These are phyloP conservation scores for Eucalyptus pumila DNA, from an alignment of 345 rosid genomes.

Conservation along the genomic window DNA sequence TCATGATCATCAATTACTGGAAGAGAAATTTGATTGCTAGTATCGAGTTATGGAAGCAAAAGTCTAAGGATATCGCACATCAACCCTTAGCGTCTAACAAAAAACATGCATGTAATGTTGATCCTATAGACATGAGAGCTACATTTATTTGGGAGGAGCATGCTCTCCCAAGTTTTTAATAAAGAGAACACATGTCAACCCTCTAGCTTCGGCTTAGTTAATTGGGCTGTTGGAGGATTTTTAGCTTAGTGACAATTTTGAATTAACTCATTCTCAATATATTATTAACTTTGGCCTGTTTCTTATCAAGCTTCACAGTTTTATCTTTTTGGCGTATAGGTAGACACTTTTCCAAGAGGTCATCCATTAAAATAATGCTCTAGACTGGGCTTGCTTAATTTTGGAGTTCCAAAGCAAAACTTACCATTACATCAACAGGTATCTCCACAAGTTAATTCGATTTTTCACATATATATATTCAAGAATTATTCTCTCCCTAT, in stretches of 20 bases:
- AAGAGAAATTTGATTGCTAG: neutral
- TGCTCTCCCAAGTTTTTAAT: neutral
- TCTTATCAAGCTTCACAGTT: fast-evolving
- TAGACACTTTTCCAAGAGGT: too few species aligned
- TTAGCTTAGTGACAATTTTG: too few species aligned
- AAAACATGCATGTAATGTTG: neutral
- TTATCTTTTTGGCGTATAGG: too few species aligned
- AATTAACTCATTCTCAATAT: too few species aligned
- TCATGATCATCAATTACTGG: neutral
- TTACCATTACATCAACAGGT: too few species aligned
- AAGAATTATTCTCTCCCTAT: too few species aligned
- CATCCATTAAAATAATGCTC: too few species aligned
- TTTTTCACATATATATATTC: too few species aligned
- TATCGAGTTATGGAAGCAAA: neutral
- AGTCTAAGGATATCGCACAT: neutral
- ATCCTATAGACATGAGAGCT: neutral
- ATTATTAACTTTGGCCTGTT: too few species aligned
- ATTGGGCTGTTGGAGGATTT: neutral
- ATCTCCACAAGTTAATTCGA: fast-evolving
- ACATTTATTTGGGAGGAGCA: neutral
- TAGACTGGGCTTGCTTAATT: too few species aligned
- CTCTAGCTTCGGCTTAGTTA: neutral
- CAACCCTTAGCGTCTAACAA: neutral
- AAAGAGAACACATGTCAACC: neutral
- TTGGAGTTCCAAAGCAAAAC: too few species aligned